Base-by-base conservation (phyloP, 106 monocot species). In the Chionographis japonica region DNA sequence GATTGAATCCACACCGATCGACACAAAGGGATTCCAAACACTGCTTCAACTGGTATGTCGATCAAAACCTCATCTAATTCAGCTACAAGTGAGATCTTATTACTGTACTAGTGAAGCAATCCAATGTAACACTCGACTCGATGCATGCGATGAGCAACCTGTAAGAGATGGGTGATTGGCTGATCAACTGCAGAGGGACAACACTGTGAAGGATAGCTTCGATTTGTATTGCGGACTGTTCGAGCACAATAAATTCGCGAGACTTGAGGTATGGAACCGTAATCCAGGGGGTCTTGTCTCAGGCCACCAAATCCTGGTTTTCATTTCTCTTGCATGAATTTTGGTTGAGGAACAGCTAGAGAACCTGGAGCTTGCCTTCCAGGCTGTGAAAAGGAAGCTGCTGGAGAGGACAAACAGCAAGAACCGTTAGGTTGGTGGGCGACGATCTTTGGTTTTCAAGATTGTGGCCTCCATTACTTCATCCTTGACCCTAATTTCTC, bases 181-280 rank as follows among this genome's bases (percentile, higher is more conserved):
- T 35, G 59, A 59, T 35, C 20, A 12, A 8, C 4, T 72, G 66
- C 72, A 78, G 72, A 72, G 58, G 16, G 54, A 79, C 11, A 68
- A 69, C 57, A 68, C 72, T 2, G 38, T 69, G 35, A 57, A 53
- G 40, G 79, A 74, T 41, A 74, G 79, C 79, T 54, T 68, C 2
- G 79, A 79, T 74, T 17, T 79, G 72, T 79, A 73, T 49, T 6
- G n/a, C 5, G 79, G 79, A 11, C 40, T 79, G 42, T 79, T 56
- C 62, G 18, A 18, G 57, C 60, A 69, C 55, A 79, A 79, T 52
- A 67, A 13, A 9, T 67, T 67, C 58, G 79, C 79, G 5, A 61
- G n/a, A 62, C n/a, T 51, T 61, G 70, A 78, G 72, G 78, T 78
- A 72, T 15, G 54, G 49, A 6, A 35, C 10, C 39, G 17, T 40